phyloP scores from a whole-genome alignment of 2,329 filamentous ascomycete species.

The Calonectria pteridis region DNA sequence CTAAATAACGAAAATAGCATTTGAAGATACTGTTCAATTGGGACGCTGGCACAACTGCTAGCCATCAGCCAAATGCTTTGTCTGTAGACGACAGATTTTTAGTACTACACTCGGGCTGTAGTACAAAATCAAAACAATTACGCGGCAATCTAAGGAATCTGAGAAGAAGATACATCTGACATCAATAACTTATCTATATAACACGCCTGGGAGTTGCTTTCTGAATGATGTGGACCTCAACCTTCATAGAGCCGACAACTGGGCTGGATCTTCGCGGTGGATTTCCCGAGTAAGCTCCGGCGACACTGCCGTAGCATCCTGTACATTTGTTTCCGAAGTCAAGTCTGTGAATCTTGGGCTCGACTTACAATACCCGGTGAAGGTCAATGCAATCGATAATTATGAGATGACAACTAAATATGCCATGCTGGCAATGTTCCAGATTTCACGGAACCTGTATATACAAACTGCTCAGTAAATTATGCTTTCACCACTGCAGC shows the following conservation, averaged over 20 bases:
- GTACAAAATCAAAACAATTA: slow-evolving; percentile 26
- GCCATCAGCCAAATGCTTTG: slow-evolving; percentile 22
- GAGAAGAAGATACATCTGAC: background rate
- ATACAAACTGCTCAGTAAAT: background rate
- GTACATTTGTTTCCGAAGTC: background rate
- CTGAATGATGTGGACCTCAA: background rate
- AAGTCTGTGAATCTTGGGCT: slow-evolving; percentile 23
- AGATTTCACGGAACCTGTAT: background rate
- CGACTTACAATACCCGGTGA: slow-evolving; percentile 13
- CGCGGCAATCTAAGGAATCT: background rate
- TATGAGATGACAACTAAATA: slow-evolving; percentile 24
- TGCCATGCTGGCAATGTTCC: background rate
- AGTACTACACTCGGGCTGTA: slow-evolving; percentile 12
- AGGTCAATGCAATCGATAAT: background rate
- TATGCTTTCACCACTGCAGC: background rate
- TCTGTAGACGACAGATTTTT: slow-evolving; percentile 32
- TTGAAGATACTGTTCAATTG: slow-evolving; percentile 28
- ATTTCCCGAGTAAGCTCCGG: slow-evolving; percentile 18
- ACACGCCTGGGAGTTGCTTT: slow-evolving; percentile 19
- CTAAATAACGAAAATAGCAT: too few relatives aligned
- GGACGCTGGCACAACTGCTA: slow-evolving; percentile 11
- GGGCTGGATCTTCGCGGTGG: slow-evolving; percentile 12
- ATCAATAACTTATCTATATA: slow-evolving; percentile 23
- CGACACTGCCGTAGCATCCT: background rate
- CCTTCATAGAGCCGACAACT: slow-evolving; percentile 10